Base-by-base conservation (phyloP, 2,329 filamentous ascomycete species). In the Elsinoe ampelina region DNA sequence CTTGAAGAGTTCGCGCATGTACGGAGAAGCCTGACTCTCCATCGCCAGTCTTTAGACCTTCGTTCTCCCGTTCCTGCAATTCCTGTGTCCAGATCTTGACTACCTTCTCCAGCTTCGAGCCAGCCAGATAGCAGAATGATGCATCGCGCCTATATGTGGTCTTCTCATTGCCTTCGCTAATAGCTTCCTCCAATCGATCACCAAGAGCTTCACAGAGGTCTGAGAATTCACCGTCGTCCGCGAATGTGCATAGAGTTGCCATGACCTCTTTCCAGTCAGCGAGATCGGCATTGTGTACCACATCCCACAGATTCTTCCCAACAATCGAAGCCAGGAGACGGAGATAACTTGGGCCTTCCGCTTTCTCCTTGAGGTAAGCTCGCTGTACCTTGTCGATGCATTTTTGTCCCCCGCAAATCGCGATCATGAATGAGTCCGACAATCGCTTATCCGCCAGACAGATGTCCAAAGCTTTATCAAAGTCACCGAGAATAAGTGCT, bases 71-170 rank as follows among this genome's bases (percentile, higher is more conserved):
- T 72, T 97, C 90, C 62, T 89, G 81, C 13, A 97, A 81, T 71
- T 97, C 91, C 52, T 87, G 79, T 55, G 92, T 85, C 93, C 93
- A 98, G 67, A 97, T 96, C 35, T 80, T 80, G 45, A 97, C 88
- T 20, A 97, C 92, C 80, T 98, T 98, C 72, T 98, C 92, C 3
- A 98, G 79, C 74, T 96, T 97, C 15, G 92, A 95, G 59, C 93
- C 92, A 43, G 92, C 90, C 60, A 98, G 76, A 72, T 91, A 98
- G 73, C 95, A 98, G 80, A 98, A 95, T 0, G 89, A 91, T 34
- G 93, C 93, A 71, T 98, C 89, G 70, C 95, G 92, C 60, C 89
- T 81, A 54, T 75, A 71, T 6, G 68, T 70, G 50, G 73, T 72
- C 59, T 73, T 69, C 38, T 84, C 80, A 19, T 81, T 75, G 36